phyloP scores from a whole-genome alignment of 2,329 filamentous ascomycete genomes.

The Tolypocladium cylindrosporum region DNA sequence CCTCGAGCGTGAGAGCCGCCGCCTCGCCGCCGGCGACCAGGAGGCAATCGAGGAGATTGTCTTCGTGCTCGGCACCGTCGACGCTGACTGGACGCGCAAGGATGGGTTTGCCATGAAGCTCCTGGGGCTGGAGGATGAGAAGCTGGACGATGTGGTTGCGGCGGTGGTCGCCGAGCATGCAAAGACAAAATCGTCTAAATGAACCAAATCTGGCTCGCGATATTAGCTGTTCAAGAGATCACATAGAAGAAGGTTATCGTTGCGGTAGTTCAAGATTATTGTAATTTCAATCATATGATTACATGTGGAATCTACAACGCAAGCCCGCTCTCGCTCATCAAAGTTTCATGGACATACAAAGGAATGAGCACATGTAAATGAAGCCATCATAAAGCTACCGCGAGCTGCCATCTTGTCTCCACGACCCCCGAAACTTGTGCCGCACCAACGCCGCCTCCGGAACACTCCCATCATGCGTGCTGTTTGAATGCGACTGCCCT shows the following conservation, averaged over 20 bases:
- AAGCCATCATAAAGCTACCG: not conserved
- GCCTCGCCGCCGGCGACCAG: conserved; percentile 25
- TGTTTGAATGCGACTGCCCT: conserved; percentile 13
- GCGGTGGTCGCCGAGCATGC: conserved; percentile 18
- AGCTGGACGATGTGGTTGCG: conserved; percentile 30
- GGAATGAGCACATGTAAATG: not conserved
- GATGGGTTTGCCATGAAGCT: conserved; percentile 36
- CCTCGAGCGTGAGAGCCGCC: conserved; percentile 24
- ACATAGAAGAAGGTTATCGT: too few relatives aligned
- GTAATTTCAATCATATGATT: not conserved
- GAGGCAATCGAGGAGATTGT: conserved; percentile 35
- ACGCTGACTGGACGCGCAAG: conserved; percentile 37
- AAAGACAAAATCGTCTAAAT: not conserved
- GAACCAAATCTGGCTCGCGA: too few relatives aligned
- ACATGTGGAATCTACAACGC: not conserved
- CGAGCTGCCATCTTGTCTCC: not conserved
- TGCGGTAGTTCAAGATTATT: too few relatives aligned
- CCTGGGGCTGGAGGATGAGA: conserved; percentile 34
- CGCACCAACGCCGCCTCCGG: conserved; percentile 12
- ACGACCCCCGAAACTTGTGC: conserved; percentile 9
- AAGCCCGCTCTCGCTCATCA: not conserved
- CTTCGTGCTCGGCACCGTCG: conserved; percentile 35
- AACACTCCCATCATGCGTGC: conserved; percentile 12
- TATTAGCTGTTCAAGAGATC: too few relatives aligned
- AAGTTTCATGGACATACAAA: too few relatives aligned